Conservation (phyloP, 768 basidiomycete species). For the Kwoniella sp. region DNA sequence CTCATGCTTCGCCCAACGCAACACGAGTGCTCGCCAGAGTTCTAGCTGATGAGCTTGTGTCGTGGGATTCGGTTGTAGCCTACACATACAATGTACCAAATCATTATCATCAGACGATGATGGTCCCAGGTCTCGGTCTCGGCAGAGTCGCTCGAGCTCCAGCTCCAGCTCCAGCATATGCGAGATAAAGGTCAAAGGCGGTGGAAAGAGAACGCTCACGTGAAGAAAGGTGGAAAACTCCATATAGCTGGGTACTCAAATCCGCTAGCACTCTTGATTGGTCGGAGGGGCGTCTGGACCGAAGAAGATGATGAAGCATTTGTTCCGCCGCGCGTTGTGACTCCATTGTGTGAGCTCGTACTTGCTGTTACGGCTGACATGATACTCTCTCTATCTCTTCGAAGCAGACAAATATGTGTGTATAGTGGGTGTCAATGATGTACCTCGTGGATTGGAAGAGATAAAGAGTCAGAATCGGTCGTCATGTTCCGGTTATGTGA, state of each 20-base stretch:
- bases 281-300: constrained; percentile 28
- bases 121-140: too few species aligned
- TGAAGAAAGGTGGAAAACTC: constrained; percentile 59
- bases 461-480: too few species aligned
- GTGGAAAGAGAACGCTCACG: constrained; percentile 36
- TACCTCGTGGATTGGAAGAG: too few species aligned
- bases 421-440: too few species aligned
- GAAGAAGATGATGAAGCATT: background rate
- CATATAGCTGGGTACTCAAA: constrained; percentile 57
- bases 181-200: background rate
- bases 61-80: constrained; percentile 57
- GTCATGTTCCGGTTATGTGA: too few species aligned
- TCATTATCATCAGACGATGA: too few species aligned
- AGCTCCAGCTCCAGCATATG: background rate
- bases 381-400: too few species aligned
- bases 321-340: background rate
- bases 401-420: too few species aligned
- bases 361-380: too few species aligned
- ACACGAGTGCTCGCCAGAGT: constrained; percentile 56
- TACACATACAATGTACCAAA: constrained; percentile 18
- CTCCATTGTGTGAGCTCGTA: background rate
- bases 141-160: too few species aligned
- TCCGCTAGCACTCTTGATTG: constrained; percentile 33
- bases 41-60: constrained; percentile 55
- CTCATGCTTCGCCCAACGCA: constrained; percentile 52